phyloP scores from a whole-genome alignment of 1,284 basidiomycete species.

The Heliocybe sulcata region DNA sequence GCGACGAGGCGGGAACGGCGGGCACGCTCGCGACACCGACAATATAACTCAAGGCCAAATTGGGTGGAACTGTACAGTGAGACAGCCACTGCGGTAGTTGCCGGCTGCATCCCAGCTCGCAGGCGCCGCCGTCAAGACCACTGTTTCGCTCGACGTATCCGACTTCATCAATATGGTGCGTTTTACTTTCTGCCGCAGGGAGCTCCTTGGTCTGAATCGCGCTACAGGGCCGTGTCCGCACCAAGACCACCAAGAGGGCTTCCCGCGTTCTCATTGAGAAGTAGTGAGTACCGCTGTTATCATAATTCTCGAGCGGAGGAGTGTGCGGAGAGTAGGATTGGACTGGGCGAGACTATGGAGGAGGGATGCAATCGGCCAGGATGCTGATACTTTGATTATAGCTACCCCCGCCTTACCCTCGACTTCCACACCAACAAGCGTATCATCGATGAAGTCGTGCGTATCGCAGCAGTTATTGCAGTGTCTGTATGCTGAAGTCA shows the following conservation, averaged over 20 bases:
- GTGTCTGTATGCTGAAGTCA: slow-evolving; percentile 1
- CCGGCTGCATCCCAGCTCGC: slow-evolving; percentile 2
- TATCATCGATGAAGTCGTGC: slow-evolving; percentile 96
- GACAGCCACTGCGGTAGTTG: slow-evolving; percentile 11
- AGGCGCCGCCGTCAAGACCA: neutral
- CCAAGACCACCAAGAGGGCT: slow-evolving; percentile 99
- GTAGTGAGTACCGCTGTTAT: slow-evolving; percentile 63
- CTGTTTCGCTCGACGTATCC: slow-evolving; percentile 9
- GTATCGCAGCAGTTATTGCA: slow-evolving; percentile 25
- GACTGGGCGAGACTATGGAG: neutral
- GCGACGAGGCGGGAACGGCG: neutral
- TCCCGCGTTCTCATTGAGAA: slow-evolving; percentile 99
- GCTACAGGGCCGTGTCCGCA: slow-evolving; percentile 95
- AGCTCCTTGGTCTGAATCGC: neutral
- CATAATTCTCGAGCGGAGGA: neutral
- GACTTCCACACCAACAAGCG: slow-evolving; percentile 99
- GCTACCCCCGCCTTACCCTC: slow-evolving; percentile 93
- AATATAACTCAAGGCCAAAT: neutral
- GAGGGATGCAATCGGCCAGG: neutral
- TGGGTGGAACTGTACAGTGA: slow-evolving; percentile 18
- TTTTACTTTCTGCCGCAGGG: slow-evolving; percentile 5
- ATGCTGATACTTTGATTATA: slow-evolving; percentile 20
- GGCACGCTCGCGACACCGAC: neutral
- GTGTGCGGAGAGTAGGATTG: no score
- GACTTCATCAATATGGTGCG: slow-evolving; percentile 41